Conservation (phyloP, 257 asterid species). For the Ilex asprella region DNA sequence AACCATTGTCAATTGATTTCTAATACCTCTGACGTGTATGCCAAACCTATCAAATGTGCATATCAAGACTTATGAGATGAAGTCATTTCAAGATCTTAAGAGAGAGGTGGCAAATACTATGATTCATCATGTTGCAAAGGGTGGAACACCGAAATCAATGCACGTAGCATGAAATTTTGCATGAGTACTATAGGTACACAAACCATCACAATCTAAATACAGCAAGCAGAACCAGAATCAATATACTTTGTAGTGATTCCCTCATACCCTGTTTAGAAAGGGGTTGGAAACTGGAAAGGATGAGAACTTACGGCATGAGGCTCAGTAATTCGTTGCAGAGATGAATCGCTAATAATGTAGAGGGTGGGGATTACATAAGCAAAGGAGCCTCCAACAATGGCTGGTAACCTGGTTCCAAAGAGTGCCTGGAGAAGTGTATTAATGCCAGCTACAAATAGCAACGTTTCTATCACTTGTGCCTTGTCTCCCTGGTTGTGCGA, state of each 20-base stretch:
- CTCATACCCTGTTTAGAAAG: neutral
- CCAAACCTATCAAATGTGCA: too few relatives aligned
- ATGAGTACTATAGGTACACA: too few relatives aligned
- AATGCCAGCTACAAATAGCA: slow-evolving; percentile 90
- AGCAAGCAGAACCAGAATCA: too few relatives aligned
- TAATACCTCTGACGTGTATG: too few relatives aligned
- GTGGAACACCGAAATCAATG: too few relatives aligned
- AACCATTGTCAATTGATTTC: too few relatives aligned
- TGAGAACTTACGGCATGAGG: slow-evolving; percentile 54
- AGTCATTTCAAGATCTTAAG: too few relatives aligned
- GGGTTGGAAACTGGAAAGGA: neutral
- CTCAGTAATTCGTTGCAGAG: slow-evolving; percentile 57
- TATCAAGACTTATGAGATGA: too few relatives aligned
- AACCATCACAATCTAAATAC: neutral
- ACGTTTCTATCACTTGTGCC: slow-evolving; percentile 81
- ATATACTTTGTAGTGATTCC: neutral
- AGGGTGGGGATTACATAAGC: slow-evolving; percentile 76
- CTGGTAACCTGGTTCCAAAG: slow-evolving; percentile 93
- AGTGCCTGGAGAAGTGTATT: slow-evolving; percentile 94
- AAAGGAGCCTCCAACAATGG: slow-evolving; percentile 91
- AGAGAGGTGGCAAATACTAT: too few relatives aligned
- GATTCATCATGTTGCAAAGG: too few relatives aligned
- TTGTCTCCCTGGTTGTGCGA: slow-evolving; percentile 68
- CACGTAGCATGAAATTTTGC: too few relatives aligned
- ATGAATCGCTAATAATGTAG: slow-evolving; percentile 69